Evolutionary conservation across 306 rosid species (phyloP).

Genomic region (Dryas drummondii): DNA sequence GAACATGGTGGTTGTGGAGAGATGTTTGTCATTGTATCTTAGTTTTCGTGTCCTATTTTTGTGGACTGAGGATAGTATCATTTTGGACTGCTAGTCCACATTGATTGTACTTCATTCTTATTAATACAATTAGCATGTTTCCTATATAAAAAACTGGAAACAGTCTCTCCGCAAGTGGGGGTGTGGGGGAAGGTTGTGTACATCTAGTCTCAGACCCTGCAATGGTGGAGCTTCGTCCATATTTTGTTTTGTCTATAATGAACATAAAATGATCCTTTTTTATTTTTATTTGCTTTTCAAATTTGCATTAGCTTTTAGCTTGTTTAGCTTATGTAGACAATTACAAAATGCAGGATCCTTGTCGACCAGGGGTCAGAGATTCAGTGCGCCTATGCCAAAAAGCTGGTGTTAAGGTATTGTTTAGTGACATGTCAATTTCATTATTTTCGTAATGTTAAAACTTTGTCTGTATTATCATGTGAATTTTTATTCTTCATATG

Average conservation of each 20-base stretch:
- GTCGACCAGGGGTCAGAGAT: slow-evolving; percentile 71
- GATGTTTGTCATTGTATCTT: background rate
- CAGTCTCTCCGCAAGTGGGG: background rate
- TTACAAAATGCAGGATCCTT: slow-evolving; percentile 57
- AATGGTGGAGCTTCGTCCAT: background rate
- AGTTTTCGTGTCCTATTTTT: background rate
- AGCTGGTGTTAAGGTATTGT: slow-evolving; percentile 89
- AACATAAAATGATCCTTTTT: too few species aligned
- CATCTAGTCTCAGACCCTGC: too few species aligned
- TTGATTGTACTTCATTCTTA: background rate
- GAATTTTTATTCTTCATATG: background rate
- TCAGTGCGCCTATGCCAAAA: slow-evolving; percentile 82
- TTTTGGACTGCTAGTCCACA: background rate
- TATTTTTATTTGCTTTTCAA: background rate
- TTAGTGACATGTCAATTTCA: background rate
- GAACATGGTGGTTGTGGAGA: background rate
- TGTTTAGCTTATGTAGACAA: slow-evolving; percentile 6
- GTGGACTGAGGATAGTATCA: too few species aligned
- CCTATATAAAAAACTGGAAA: background rate
- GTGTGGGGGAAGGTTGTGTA: too few species aligned
- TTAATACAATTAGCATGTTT: background rate
- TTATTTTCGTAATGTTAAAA: slow-evolving; percentile 6
- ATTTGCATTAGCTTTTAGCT: background rate
- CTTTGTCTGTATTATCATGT: slow-evolving; percentile 6
- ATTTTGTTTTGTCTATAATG: too few species aligned